These are phyloP conservation scores for Candida gigantensis DNA, from an alignment of 1,139 yeast genomes.

Conservation along the genomic window DNA sequence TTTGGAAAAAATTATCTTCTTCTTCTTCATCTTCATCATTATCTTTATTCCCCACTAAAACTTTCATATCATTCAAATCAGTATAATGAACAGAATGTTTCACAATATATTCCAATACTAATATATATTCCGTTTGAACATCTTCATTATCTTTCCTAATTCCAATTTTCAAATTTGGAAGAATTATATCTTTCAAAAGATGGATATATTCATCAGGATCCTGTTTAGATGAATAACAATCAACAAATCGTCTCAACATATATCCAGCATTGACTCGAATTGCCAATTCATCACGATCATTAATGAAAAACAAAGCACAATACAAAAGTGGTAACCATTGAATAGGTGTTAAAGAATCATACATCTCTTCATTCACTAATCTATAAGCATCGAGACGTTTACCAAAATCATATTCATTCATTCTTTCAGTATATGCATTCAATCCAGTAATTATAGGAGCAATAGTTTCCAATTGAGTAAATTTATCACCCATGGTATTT, in stretches of 20 bases:
- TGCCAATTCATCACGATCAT: slow-evolving; percentile 79
- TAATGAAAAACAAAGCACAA: slow-evolving; percentile 67
- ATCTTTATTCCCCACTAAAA: slow-evolving; percentile 35
- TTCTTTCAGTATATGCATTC: slow-evolving; percentile 68
- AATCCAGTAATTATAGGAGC: slow-evolving; percentile 59
- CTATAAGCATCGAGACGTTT: slow-evolving; percentile 70
- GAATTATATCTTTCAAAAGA: slow-evolving; percentile 53
- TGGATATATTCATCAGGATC: slow-evolving; percentile 36
- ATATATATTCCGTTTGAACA: slow-evolving; percentile 70
- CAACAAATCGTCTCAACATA: slow-evolving; percentile 65
- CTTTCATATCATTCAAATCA: slow-evolving; percentile 67
- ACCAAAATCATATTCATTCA: slow-evolving; percentile 81
- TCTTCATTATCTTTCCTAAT: slow-evolving; percentile 62
- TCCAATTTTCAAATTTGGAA: slow-evolving; percentile 72
- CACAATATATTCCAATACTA: slow-evolving; percentile 66
- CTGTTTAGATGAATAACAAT: slow-evolving; percentile 44
- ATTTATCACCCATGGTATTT: slow-evolving; percentile 56
- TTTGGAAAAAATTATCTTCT: slow-evolving; percentile 81
- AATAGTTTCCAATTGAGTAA: slow-evolving; percentile 44
- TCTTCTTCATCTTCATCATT: slow-evolving; percentile 60
- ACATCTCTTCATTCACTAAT: slow-evolving; percentile 58
- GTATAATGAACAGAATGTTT: slow-evolving; percentile 46
- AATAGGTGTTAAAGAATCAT: slow-evolving; percentile 39
- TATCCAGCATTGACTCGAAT: slow-evolving; percentile 78
- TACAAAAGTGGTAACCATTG: slow-evolving; percentile 85